Evolutionary conservation across 768 basidiomycete species (phyloP).

Genomic region (Mycena filopes): DNA sequence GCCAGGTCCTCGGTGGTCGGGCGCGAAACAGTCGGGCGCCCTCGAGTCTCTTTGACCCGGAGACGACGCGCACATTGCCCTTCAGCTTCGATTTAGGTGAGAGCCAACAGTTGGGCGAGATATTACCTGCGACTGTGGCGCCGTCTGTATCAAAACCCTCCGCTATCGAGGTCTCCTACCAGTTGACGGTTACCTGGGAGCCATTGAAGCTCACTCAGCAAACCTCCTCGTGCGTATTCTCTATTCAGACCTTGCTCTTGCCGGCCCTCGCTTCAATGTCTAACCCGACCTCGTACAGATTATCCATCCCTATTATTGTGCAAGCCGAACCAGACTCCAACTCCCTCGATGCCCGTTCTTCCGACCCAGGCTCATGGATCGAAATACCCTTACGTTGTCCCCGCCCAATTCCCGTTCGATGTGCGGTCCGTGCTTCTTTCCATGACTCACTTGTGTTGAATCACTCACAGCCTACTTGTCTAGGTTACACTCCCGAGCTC

Average conservation of each 20-base stretch:
- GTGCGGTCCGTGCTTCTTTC: constrained; percentile 48
- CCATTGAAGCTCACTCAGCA: constrained; percentile 42
- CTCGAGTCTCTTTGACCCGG: constrained; percentile 13
- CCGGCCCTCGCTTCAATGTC: no score
- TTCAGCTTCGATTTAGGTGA: constrained; percentile 54
- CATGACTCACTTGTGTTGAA: not conserved
- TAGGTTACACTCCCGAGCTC: constrained; percentile 58
- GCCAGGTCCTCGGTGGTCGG: constrained; percentile 35
- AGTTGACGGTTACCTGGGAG: constrained; percentile 54
- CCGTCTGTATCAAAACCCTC: not conserved
- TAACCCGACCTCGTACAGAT: constrained; percentile 38
- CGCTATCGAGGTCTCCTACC: constrained; percentile 47
- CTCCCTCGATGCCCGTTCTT: constrained; percentile 46
- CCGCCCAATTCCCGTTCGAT: constrained; percentile 53
- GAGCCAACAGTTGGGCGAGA: constrained; percentile 47
- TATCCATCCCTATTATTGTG: constrained; percentile 55
- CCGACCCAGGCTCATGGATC: constrained; percentile 53
- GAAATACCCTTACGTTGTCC: constrained; percentile 55
- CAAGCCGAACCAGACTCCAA: constrained; percentile 54
- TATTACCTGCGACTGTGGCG: constrained; percentile 45
- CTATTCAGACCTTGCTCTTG: not conserved
- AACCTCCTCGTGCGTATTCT: constrained; percentile 44
- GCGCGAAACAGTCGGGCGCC: constrained; percentile 35
- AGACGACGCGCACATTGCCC: constrained; percentile 22
- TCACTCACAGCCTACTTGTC: not conserved